Conservation (phyloP, 495 filamentous ascomycete species). For the Aspergillus incahuasiensis region DNA sequence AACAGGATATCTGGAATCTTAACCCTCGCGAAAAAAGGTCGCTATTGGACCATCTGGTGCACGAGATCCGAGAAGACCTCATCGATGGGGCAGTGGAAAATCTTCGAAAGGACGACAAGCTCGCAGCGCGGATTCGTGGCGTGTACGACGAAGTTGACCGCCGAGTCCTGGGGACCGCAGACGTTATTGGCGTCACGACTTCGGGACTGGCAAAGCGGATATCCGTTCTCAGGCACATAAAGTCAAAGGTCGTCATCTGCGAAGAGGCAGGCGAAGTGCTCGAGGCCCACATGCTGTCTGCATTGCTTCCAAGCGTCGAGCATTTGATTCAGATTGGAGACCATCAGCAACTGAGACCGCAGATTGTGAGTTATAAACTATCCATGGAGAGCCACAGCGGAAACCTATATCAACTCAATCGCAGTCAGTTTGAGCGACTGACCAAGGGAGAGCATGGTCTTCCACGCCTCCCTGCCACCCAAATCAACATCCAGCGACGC, state of each 20-base stretch:
- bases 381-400: constrained; percentile 48
- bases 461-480: no score
- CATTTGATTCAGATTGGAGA: constrained; percentile 76
- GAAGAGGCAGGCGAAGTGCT: constrained; percentile 79
- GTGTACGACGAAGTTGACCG: constrained; percentile 33
- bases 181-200: constrained; percentile 75
- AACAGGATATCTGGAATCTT: no score
- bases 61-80: constrained; percentile 28
- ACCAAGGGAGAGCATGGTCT: constrained; percentile 31
- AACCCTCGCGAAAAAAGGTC: constrained; percentile 26
- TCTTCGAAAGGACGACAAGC: constrained; percentile 27
- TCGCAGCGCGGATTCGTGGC: constrained; percentile 30
- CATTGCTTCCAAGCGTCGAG: constrained; percentile 64
- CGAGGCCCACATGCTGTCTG: constrained; percentile 64
- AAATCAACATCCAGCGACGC: constrained; percentile 62
- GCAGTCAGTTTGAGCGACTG: constrained; percentile 66
- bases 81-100: constrained; percentile 29
- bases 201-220: constrained; percentile 66
- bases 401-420: constrained; percentile 60
- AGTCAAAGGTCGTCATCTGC: constrained; percentile 64
- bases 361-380: constrained; percentile 61
- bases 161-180: constrained; percentile 29
- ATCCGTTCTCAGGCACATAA: constrained; percentile 53
- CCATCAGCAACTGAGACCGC: constrained; percentile 67
- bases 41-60: constrained; percentile 43